Evolutionary conservation across 2,329 filamentous ascomycete species (phyloP), one percentile per base, ranked within the genome.

Genomic region (Botrytis squamosa): DNA sequence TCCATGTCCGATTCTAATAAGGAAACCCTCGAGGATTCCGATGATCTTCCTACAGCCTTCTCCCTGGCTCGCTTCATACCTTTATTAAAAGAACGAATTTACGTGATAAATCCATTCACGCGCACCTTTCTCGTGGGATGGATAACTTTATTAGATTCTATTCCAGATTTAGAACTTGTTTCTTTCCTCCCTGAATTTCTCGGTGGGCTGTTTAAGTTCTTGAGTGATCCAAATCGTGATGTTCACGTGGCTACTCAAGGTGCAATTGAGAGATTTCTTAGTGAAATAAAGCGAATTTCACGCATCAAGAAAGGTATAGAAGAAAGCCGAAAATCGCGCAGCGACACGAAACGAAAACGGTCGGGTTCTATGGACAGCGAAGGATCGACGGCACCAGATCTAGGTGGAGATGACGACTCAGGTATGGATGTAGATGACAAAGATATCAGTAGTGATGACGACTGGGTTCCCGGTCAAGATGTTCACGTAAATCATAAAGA

Each of bases 381-480:
- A 8, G 86, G 86, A 9, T 83, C 82, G 59, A 82, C 83, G 36
- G 82, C 80, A 46, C 84, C 86, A 18, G 90, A 92, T 62, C 87
- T 90, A 74, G 89, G 87, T 7, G 88, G 88, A 44, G 88, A 91
- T 75, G 84, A 90, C 40, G 88, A 85, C 66, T 89, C 89, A 16
- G 87, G 88, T 22, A 85, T 86, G 36, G 85, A 85, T 44, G 85
- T 85, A n/a, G 85, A 86, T 62, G 88, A 90, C 8, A 87, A 87
- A 49, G 88, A 88, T 44, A 84, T 86, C 25, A 90, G 89, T 75
- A 90, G 88, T 63, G 95, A 97, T 78, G 95, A 95, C 75, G 96
- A 98, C 80, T 99, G 95, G 94, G 91, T 98, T 64, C 97, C 97
- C 0, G 96, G 97, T 1, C 96, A 99, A 83, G 96, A 99, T 82